Conservation (phyloP, 331 rosid genomes). For the Saraca asoca region DNA sequence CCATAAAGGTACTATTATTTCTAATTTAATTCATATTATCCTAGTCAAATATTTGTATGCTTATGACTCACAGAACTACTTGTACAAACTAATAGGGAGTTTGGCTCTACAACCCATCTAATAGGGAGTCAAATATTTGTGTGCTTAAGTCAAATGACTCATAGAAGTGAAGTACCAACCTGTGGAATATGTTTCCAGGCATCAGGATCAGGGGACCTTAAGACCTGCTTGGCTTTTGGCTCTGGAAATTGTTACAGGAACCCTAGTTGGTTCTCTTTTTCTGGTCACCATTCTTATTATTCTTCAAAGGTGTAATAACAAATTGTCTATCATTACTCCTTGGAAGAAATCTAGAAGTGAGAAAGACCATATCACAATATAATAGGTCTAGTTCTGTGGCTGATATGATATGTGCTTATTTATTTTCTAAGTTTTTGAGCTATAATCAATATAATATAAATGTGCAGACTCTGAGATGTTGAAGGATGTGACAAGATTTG, state of each 20-base stretch:
- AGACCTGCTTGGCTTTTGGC: slow-evolving; percentile 88
- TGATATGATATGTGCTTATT: slow-evolving; percentile 25
- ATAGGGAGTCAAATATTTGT: too few species aligned
- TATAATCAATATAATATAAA: slow-evolving; percentile 30
- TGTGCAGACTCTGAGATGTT: slow-evolving; percentile 73
- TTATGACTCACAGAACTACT: too few species aligned
- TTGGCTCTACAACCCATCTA: too few species aligned
- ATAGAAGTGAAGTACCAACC: slow-evolving; percentile 49
- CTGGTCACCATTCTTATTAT: slow-evolving; percentile 65
- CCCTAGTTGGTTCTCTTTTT: slow-evolving; percentile 67
- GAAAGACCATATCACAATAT: slow-evolving; percentile 64
- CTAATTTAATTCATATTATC: too few species aligned
- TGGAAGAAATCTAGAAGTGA: slow-evolving; percentile 86
- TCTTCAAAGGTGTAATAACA: slow-evolving; percentile 64
- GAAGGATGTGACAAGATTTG: slow-evolving; percentile 71
- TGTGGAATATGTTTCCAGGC: too few species aligned
- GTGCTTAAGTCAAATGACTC: too few species aligned
- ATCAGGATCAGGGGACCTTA: slow-evolving; percentile 51
- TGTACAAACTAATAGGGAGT: too few species aligned
- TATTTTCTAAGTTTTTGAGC: slow-evolving; percentile 19
- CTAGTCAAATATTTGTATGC: too few species aligned
- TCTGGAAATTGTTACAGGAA: slow-evolving; percentile 80
- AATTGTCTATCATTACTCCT: slow-evolving; percentile 79
- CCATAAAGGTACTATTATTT: too few species aligned
- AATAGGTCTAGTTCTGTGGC: slow-evolving; percentile 53